Base-by-base conservation (phyloP, 495 filamentous ascomycete genomes). In the Xylaria castorea region DNA sequence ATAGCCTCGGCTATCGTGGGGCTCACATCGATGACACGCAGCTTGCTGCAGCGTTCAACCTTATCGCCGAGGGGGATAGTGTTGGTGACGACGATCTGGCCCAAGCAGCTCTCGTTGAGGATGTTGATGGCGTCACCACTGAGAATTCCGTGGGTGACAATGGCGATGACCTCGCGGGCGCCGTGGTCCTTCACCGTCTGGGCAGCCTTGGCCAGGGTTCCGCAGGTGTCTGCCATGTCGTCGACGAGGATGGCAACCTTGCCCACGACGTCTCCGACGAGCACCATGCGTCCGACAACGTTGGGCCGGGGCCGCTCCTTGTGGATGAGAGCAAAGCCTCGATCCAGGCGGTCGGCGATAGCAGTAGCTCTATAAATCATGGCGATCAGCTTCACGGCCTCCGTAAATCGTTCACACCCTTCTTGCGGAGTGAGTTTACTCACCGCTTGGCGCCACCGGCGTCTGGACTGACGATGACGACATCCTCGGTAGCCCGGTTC, bases 291-390 rank as follows among this genome's bases (percentile, higher is more conserved):
- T 27, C 92, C 94, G 73, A 98, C 95, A 81, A 97, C 96, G 80
- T 97, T 98, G 66, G 96, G 95, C 30, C 94, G 89, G 1, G 95
- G 92, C 67, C 96, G 94, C 83, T 98, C 95, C 84, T 98, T 98
- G 89, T 98, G 96, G 79, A 99, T 99, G 42, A 99, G 90, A n/a
- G 96, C 96, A 82, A 99, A 99, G 74, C 92, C 92, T 66, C 95
- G 90, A 78, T 98, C 94, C 60, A 99, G 89, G 30, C 94, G 92
- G 81, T 98, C 97, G 67, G 96, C 96, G 70, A 98, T 97, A 11
- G 91, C 93, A n/a, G 96, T 98, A 50, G 95, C 96, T 80, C 95
- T 91, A 61, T 68, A 44, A 30, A 66, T 5, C 38, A 51, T 9
- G 36, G 36, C 5, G 40, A n/a, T 72, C 51, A 72, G 70, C 58